Evolutionary conservation across 1,284 basidiomycete genomes (phyloP).

Genomic region (Schizophyllum amplum): DNA sequence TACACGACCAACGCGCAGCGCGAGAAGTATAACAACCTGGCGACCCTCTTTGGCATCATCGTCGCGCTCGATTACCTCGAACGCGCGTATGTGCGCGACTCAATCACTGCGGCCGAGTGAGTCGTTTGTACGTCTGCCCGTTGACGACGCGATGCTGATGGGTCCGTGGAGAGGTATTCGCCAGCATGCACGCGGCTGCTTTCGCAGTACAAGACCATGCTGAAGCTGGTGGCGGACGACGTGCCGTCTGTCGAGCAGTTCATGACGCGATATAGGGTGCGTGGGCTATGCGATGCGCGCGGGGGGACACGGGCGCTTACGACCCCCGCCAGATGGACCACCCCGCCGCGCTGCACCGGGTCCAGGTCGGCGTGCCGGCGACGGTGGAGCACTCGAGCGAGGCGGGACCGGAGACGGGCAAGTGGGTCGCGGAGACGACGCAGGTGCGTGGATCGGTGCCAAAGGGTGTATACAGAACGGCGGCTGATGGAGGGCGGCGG

Average conservation of each 20-base stretch:
- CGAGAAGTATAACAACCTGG: constrained; percentile 83
- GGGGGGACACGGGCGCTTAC: constrained; percentile 3
- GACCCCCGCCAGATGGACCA: constrained; percentile 69
- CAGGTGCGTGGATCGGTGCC: constrained; percentile 46
- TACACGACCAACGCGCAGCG: constrained; percentile 86
- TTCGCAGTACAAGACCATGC: constrained; percentile 95
- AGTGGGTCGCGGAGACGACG: constrained; percentile 98
- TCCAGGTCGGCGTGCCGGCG: constrained; percentile 91
- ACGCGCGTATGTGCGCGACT: constrained; percentile 91
- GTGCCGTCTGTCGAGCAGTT: constrained; percentile 83
- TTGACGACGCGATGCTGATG: too few relatives aligned
- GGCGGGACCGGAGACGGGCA: constrained; percentile 80
- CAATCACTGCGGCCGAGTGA: constrained; percentile 83
- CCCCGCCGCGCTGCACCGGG: constrained; percentile 84
- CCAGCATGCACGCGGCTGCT: constrained; percentile 89
- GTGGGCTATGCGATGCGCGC: constrained; percentile 21
- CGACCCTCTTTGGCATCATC: constrained; percentile 89
- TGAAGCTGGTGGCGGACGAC: constrained; percentile 85
- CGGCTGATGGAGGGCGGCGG: too few relatives aligned
- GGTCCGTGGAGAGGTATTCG: constrained; percentile 68
- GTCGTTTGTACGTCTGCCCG: too few relatives aligned
- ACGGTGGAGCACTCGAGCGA: constrained; percentile 90
- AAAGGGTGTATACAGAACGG: too few relatives aligned
- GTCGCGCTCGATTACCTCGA: constrained; percentile 93
- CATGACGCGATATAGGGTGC: constrained; percentile 83